Evolutionary conservation across 371 early-diverging fungal species (phyloP), one percentile per base, ranked within the genome.

Genomic region (Mortierella sp.): DNA sequence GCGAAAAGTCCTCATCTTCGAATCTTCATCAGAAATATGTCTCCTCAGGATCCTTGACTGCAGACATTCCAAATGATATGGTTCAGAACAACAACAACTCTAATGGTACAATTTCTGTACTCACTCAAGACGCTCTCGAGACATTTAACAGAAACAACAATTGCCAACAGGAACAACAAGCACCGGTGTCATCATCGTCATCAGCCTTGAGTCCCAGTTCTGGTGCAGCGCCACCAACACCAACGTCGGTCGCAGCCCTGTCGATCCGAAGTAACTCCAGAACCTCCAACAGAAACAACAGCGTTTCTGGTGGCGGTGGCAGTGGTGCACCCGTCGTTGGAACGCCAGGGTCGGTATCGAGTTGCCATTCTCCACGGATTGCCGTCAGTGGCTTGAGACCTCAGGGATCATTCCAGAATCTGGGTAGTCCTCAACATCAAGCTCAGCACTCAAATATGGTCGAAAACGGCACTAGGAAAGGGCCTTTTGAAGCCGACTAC

Each of bases 181-280:
- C n/a, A n/a, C n/a, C n/a, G n/a, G n/a, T n/a, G n/a, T n/a, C n/a
- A n/a, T n/a, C n/a, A n/a, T n/a, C 19, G 4, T 6, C 21, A 2
- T 17, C 21, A 11, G 8, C 42, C 17, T 26, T 19, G 23, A 49
- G 27, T 21, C 21, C 64, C 7, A 42, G 44, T 4, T 60, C 62
- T 7, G 17, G 44, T 5, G 57, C 49, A 15, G 41, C 31, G 9
- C 55, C 68, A 6, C 75, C 68, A 0, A 51, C 75, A 12, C 52
- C 68, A 1, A 46, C 75, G 14, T 73, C 75, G 1, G 46, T 73
- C 39, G 68, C 68, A 3, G 75, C 64, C 0, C 56, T 73, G 14
- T 73, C 68, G 9, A 73, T 73, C 37, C 59, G 75, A 8, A 68
- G 64, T 52, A 64, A 31, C 43, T 73, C 75, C 1, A 67, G 75